Conservation (phyloP, 495 filamentous ascomycete species). For the Glonium stellatum region DNA sequence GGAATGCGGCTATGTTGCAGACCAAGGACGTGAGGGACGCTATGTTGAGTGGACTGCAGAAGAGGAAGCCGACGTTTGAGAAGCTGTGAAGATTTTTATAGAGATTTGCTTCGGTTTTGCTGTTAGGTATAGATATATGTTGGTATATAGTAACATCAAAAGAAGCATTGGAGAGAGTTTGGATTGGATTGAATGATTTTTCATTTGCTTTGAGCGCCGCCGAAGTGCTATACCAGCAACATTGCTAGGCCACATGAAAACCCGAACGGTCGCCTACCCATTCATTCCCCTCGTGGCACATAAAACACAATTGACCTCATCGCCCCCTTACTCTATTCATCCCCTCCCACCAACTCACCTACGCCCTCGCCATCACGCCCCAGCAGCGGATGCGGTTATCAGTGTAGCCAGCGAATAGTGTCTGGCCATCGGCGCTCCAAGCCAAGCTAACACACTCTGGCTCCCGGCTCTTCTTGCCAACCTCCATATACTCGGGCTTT, state of each 20-base stretch:
- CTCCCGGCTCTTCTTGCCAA: constrained; percentile 98
- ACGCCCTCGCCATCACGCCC: constrained; percentile 77
- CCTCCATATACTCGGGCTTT: constrained; percentile 93
- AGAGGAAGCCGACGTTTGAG: constrained; percentile 74
- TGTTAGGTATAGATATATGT: neutral
- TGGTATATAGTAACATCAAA: neutral
- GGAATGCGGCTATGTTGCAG: constrained; percentile 82
- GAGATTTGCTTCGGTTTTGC: neutral
- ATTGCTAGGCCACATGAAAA: constrained; percentile 15
- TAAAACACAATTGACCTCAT: neutral
- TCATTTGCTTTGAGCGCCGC: constrained; percentile 30
- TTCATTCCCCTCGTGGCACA: constrained; percentile 2
- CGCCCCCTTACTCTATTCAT: neutral
- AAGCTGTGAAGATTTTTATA: constrained; percentile 56
- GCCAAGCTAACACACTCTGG: constrained; percentile 96
- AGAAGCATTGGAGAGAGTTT: neutral
- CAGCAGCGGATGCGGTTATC: constrained; percentile 99
- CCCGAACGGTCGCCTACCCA: constrained; percentile 1
- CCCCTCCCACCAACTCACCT: constrained; percentile 10
- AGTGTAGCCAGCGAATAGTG: constrained; percentile 98
- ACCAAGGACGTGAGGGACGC: constrained; percentile 69
- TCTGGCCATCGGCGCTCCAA: constrained; percentile 97
- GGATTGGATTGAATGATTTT: constrained; percentile 25
- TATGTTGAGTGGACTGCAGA: constrained; percentile 67
- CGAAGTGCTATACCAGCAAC: constrained; percentile 26